Evolutionary conservation across 495 filamentous ascomycete genomes (phyloP).

Genomic region (Lindgomyces ingoldianus): DNA sequence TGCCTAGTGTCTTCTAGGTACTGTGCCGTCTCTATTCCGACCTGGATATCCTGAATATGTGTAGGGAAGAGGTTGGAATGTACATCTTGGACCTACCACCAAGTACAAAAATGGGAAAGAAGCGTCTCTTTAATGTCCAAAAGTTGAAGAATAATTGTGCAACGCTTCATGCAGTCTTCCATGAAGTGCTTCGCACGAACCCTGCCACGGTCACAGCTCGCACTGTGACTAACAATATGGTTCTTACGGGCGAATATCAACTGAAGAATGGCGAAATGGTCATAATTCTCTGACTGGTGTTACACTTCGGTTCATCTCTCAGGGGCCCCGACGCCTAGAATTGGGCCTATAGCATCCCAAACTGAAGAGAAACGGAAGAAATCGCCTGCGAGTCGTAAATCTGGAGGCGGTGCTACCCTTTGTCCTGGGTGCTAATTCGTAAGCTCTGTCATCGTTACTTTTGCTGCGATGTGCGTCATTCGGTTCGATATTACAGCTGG

Average conservation of each 20-base stretch:
- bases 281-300: conserved; percentile 13
- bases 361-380: neutral
- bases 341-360: neutral
- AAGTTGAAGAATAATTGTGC: conserved; percentile 3
- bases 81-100: neutral
- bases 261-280: conserved; percentile 16
- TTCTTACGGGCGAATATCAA: conserved; percentile 6
- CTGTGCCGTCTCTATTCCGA: neutral
- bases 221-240: neutral
- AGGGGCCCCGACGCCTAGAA: conserved; percentile 2
- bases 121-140: neutral
- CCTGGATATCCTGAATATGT: neutral
- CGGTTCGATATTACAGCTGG: neutral
- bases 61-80: neutral
- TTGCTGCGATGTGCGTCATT: neutral
- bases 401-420: neutral
- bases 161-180: neutral
- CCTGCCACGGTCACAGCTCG: conserved; percentile 7
- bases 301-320: conserved; percentile 1
- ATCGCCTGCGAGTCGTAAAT: neutral
- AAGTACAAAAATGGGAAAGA: neutral
- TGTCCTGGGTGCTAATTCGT: neutral
- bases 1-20: neutral
- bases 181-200: conserved; percentile 12
- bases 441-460: neutral